Percentiles rank a stretch among this genome's conserved stretches.
phyloP scores from a whole-genome alignment of 345 rosid genomes.

The Sapria himalayana region DNA sequence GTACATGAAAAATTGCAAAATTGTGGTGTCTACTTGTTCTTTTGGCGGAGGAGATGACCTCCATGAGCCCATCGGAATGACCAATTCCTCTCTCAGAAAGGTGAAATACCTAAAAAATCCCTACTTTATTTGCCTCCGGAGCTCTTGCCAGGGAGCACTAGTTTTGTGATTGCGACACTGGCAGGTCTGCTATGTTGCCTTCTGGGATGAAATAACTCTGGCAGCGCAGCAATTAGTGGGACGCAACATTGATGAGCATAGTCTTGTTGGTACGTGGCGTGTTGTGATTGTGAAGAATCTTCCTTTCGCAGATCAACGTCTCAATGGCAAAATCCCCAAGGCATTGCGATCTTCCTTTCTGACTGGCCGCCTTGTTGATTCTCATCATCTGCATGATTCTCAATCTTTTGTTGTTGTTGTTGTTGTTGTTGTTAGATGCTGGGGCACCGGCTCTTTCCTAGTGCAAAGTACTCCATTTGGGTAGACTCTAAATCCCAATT shows the following conservation, averaged over 20 bases:
- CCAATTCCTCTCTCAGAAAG: constrained; percentile 41
- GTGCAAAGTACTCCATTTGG: constrained; percentile 69
- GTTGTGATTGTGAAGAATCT: constrained; percentile 59
- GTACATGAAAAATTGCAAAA: constrained; percentile 41
- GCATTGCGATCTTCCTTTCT: no score
- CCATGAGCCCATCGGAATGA: constrained; percentile 83
- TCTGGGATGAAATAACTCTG: constrained; percentile 83
- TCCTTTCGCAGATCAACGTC: constrained; percentile 74
- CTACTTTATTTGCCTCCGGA: neutral
- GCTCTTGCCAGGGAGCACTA: no score
- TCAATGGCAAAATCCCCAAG: constrained; percentile 97
- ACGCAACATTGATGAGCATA: constrained; percentile 28
- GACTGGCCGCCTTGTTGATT: no score
- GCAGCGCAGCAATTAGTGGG: constrained; percentile 51
- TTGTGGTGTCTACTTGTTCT: constrained; percentile 76
- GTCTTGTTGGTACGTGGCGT: constrained; percentile 68
- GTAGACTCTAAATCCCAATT: constrained; percentile 96
- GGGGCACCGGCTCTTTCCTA: constrained; percentile 77
- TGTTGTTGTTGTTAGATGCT: constrained; percentile 41
- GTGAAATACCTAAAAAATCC: constrained; percentile 16
- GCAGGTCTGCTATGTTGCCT: constrained; percentile 88
- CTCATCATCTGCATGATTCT: no score
- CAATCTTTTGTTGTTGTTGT: no score
- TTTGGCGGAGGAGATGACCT: constrained; percentile 98
- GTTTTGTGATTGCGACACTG: no score